Base-by-base conservation (phyloP, 192 early-diverging fungal species). In the Linnemannia exigua region DNA sequence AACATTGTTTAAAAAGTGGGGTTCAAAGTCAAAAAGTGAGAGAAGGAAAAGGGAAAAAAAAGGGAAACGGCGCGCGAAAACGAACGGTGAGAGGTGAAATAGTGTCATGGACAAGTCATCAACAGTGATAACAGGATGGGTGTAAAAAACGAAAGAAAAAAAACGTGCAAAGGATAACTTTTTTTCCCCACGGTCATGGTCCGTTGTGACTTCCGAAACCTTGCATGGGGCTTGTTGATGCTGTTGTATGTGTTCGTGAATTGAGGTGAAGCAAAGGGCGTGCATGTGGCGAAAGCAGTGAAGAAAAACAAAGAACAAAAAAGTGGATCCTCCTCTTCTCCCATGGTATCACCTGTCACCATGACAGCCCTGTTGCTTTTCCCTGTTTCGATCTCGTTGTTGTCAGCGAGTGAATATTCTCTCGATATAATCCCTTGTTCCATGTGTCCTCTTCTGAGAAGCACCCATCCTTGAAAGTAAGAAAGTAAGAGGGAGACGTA, bases 11-110 rank as follows among this genome's bases (percentile, higher is more conserved):
- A 69, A 11, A n/a, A 20, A 36, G 37, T 69, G 58, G 54, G 54
- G 58, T 63, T 63, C 28, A 15, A 63, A 31, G 58, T 63, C 28
- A 63, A 63, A 63, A n/a, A n/a, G n/a, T n/a, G n/a, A n/a, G n/a
- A n/a, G n/a, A n/a, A n/a, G n/a, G n/a, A n/a, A n/a, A n/a, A n/a
- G n/a, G n/a, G n/a, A n/a, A n/a, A n/a, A n/a, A 28, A 31, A 22
- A 28, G 8, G 9, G 7, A 31, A 61, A 61, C 8, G 48, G 48
- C 8, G 58, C n/a, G n/a, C 58, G 28, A 7, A 25, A 61, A 61
- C 58, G 58, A 28, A 15, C 0, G 28, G 25, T 33, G 28, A 54
- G 28, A 4, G 3, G 3, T 8, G 28, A 7, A 25, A 58, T 28
- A 12, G 58, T 3, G 58, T 22, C 11, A 61, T 20, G 25, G 11